Evolutionary conservation across 2,329 filamentous ascomycete species (phyloP).

Genomic region (Chalaropsis thielavioides): DNA sequence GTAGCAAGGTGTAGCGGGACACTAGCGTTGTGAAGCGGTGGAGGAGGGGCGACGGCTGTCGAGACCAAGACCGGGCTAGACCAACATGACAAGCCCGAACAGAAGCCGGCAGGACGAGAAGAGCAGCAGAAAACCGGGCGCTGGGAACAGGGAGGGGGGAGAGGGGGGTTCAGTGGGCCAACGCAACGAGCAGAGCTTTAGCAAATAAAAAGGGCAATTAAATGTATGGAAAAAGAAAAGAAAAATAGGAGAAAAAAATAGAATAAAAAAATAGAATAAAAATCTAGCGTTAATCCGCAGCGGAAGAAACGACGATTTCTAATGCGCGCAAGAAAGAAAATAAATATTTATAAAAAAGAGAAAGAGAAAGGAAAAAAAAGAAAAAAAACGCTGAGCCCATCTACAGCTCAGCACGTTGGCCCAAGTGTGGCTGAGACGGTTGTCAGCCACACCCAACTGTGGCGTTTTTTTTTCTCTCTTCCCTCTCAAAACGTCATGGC

Average conservation of each 20-base stretch:
- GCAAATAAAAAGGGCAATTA: neutral
- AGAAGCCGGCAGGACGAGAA: neutral
- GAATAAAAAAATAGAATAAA: too few relatives aligned
- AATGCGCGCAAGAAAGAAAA: neutral
- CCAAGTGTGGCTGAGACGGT: neutral
- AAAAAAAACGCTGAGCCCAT: neutral
- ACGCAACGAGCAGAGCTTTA: neutral
- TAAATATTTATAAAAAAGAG: neutral
- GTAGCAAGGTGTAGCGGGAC: neutral
- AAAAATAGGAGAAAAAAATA: neutral
- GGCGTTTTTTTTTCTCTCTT: neutral
- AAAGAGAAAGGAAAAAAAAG: neutral
- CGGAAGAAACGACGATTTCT: neutral
- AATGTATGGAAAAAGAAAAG: neutral
- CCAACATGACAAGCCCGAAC: neutral
- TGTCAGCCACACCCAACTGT: neutral
- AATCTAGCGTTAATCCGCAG: neutral
- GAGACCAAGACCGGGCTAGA: neutral
- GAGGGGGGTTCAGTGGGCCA: neutral
- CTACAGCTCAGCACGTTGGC: neutral
- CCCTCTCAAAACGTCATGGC: neutral
- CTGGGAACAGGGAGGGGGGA: neutral
- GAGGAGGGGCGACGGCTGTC: neutral
- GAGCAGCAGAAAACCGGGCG: neutral
- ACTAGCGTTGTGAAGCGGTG: neutral